Percentiles rank a stretch among this genome's conserved stretches.
Evolutionary conservation across 768 basidiomycete species (phyloP).

Genomic region (Pleurotus giganteus): DNA sequence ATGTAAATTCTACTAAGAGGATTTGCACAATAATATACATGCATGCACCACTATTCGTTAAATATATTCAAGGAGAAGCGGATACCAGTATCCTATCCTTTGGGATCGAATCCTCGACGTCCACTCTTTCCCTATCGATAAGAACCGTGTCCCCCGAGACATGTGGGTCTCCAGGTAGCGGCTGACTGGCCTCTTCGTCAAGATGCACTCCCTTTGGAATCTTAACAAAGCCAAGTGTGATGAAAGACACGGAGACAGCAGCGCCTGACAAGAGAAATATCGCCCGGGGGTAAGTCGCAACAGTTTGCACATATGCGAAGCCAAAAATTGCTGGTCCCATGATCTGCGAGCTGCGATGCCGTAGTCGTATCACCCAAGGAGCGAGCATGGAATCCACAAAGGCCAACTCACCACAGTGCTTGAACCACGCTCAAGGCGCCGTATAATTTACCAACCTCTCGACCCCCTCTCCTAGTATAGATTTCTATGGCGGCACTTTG

Average conservation of each 20-base stretch:
- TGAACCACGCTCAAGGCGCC: conserved; percentile 78
- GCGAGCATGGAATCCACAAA: neutral
- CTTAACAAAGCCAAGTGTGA: conserved; percentile 46
- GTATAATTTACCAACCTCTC: conserved; percentile 73
- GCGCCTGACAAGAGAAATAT: conserved; percentile 61
- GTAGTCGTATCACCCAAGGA: conserved; percentile 4
- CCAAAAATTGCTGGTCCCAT: conserved; percentile 75
- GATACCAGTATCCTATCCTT: neutral
- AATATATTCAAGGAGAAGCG: neutral
- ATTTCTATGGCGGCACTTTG: conserved; percentile 73
- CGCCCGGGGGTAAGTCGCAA: conserved; percentile 62
- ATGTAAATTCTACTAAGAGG: too few relatives aligned
- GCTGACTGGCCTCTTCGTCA: neutral
- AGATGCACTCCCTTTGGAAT: conserved; percentile 20
- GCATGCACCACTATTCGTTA: neutral
- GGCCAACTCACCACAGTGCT: conserved; percentile 49
- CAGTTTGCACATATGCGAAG: conserved; percentile 66
- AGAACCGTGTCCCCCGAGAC: neutral
- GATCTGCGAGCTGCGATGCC: conserved; percentile 52
- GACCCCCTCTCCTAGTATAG: conserved; percentile 51
- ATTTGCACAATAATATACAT: too few relatives aligned
- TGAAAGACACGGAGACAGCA: conserved; percentile 38
- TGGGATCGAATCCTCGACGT: neutral
- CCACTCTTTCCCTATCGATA: neutral
- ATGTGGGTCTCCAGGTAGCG: neutral